Percentiles rank a stretch among this genome's conserved stretches.
Evolutionary conservation across 177 flowering plant species (phyloP).

Genomic region (Vitis hybrid): DNA sequence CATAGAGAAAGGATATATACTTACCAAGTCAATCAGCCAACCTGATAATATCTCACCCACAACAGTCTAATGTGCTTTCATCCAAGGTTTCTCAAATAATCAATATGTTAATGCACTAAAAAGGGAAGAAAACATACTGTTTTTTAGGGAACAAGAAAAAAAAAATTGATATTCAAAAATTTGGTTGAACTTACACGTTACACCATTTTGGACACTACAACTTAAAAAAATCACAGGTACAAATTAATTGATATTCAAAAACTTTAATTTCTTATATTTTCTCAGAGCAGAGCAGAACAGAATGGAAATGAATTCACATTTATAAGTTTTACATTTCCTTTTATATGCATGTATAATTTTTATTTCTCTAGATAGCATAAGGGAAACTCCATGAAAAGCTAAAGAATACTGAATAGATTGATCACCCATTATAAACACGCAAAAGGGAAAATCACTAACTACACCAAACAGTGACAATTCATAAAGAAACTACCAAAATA

Average conservation of each 20-base stretch:
- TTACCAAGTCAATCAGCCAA: background rate
- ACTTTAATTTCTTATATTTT: background rate
- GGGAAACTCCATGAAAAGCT: no score
- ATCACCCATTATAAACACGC: no score
- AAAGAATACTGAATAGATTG: no score
- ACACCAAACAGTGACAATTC: no score
- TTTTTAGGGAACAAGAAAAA: background rate
- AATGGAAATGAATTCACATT: no score
- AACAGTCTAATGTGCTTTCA: no score
- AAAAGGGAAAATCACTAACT: no score
- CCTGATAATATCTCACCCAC: background rate
- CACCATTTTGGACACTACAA: background rate
- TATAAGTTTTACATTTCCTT: no score
- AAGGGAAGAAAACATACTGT: background rate
- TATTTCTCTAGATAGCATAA: no score
- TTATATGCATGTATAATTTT: no score
- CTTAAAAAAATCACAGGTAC: background rate
- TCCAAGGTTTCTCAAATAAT: background rate
- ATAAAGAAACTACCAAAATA: no score
- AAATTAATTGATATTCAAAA: background rate
- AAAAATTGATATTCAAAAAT: no score
- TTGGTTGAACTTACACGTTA: background rate
- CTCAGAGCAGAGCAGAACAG: background rate
- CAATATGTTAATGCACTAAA: background rate
- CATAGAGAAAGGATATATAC: background rate